Evolutionary conservation across 2,329 filamentous ascomycete genomes (phyloP).

Genomic region (Aureobasidium leucospermi): DNA sequence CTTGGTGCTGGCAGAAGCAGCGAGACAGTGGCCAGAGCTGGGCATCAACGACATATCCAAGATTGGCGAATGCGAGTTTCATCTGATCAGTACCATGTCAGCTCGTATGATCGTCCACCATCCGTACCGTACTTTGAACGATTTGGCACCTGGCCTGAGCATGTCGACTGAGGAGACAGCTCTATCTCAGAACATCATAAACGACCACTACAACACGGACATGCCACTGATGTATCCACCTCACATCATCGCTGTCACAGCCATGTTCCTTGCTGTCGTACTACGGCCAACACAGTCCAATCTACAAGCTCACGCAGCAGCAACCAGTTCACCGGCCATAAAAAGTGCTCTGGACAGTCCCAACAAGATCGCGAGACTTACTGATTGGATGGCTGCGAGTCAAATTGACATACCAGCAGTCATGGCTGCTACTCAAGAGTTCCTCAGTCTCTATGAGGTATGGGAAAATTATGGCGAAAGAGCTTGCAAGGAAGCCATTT

Average conservation of each 20-base stretch:
- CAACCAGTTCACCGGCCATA: conserved; percentile 17
- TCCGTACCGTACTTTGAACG: conserved; percentile 73
- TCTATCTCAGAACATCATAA: conserved; percentile 75
- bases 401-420: conserved; percentile 76
- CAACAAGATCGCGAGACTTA: conserved; percentile 38
- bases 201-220: conserved; percentile 89
- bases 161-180: conserved; percentile 68
- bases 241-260: conserved; percentile 81
- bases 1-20: conserved; percentile 78
- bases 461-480: conserved; percentile 62
- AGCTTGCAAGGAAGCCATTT: conserved; percentile 55
- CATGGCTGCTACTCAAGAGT: conserved; percentile 83
- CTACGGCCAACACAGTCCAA: conserved; percentile 58
- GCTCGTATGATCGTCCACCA: conserved; percentile 86
- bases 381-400: conserved; percentile 79
- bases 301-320: conserved; percentile 34
- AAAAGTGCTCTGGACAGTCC: conserved; percentile 18
- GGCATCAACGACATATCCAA: conserved; percentile 71
- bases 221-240: conserved; percentile 78
- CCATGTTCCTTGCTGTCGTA: conserved; percentile 76
- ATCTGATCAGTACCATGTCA: conserved; percentile 81
- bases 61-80: conserved; percentile 90
- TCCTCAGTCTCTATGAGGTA: conserved; percentile 79
- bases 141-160: conserved; percentile 54
- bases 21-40: conserved; percentile 76